Percentiles rank a stretch among this genome's conserved stretches.
Evolutionary conservation across 306 rosid genomes (phyloP).

Genomic region (Fragaria ananassa): DNA sequence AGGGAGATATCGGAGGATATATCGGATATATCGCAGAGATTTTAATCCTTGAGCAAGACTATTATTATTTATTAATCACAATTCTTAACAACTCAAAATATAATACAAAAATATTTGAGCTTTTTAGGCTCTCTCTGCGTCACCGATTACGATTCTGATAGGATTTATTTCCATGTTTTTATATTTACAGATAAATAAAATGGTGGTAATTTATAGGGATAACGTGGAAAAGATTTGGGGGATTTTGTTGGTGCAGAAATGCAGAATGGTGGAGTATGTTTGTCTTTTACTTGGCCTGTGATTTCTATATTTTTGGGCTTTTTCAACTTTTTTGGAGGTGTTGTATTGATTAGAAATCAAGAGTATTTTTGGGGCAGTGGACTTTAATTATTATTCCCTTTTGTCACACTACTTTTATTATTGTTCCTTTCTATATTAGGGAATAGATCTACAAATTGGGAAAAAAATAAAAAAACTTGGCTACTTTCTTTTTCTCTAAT

Average conservation of each 20-base stretch:
- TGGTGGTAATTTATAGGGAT: background rate
- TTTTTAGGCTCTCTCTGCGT: background rate
- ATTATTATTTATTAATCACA: background rate
- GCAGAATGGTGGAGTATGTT: background rate
- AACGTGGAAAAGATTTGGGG: background rate
- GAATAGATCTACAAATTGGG: too few relatives aligned
- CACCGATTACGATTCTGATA: constrained; percentile 24
- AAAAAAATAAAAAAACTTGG: too few relatives aligned
- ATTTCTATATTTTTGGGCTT: background rate
- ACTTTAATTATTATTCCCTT: background rate
- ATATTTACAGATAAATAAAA: background rate
- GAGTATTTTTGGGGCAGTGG: background rate
- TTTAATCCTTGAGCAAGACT: background rate
- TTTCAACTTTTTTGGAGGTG: background rate
- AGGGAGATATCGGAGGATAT: too few relatives aligned
- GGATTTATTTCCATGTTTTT: background rate
- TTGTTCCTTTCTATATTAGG: too few relatives aligned
- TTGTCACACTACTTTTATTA: background rate
- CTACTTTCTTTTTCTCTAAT: too few relatives aligned
- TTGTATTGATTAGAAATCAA: too few relatives aligned
- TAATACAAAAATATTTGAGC: too few relatives aligned
- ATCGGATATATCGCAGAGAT: too few relatives aligned
- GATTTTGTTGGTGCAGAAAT: background rate
- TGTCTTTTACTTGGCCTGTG: background rate
- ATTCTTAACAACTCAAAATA: background rate